Percentiles rank a stretch among this genome's conserved stretches.
These are phyloP conservation scores for Salix udensis DNA, from an alignment of 345 rosid species.

Conservation along the genomic window DNA sequence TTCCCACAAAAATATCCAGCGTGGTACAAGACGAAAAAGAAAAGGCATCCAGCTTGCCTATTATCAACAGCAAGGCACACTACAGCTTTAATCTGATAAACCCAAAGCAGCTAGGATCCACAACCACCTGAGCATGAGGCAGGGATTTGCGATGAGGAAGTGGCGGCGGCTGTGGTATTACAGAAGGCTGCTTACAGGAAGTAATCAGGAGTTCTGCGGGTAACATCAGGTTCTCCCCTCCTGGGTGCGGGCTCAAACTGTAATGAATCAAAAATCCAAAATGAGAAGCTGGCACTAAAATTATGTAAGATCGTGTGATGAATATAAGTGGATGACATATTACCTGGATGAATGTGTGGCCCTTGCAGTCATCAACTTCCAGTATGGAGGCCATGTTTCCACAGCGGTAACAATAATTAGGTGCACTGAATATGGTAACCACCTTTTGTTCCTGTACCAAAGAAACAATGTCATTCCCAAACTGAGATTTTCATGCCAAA, in stretches of 20 bases:
- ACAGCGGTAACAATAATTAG: conserved; percentile 94
- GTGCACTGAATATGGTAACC: conserved; percentile 93
- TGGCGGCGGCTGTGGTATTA: neutral
- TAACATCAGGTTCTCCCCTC: conserved; percentile 96
- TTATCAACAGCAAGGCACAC: neutral
- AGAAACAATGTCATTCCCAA: neutral
- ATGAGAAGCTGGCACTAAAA: neutral
- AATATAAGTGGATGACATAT: neutral
- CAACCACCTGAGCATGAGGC: neutral
- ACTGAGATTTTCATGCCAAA: neutral
- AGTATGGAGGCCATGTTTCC: conserved; percentile 97
- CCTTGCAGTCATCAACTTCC: conserved; percentile 89
- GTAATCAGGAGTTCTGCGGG: conserved; percentile 93
- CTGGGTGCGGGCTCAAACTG: conserved; percentile 99
- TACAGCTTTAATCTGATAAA: neutral
- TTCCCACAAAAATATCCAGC: neutral
- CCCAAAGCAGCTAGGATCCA: neutral
- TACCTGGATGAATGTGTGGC: conserved; percentile 95
- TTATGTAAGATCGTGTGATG: no score
- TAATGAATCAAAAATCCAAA: conserved; percentile 3
- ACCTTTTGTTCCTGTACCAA: conserved; percentile 82
- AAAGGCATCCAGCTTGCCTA: neutral
- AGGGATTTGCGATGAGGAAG: neutral
- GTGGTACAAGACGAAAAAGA: neutral
- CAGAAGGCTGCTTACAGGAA: conserved; percentile 30